These are phyloP conservation scores for Sporothrix pallida DNA, from an alignment of 2,329 filamentous ascomycete genomes.

Conservation along the genomic window DNA sequence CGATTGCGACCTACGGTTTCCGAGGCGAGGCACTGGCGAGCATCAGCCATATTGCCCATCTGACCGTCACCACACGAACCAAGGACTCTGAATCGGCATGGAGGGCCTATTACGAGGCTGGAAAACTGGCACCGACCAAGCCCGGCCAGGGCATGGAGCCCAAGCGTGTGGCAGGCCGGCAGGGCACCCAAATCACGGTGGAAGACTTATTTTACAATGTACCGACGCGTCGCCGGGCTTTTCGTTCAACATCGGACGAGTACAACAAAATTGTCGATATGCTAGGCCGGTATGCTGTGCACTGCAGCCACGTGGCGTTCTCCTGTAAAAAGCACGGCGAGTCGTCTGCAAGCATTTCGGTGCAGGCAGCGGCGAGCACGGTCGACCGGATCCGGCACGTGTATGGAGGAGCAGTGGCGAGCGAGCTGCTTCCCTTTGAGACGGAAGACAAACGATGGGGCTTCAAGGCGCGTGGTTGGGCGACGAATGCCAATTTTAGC, in stretches of 20 bases:
- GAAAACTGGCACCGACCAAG: conserved; percentile 80
- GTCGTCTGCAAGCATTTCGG: conserved; percentile 78
- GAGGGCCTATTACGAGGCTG: conserved; percentile 85
- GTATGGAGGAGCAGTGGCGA: conserved; percentile 81
- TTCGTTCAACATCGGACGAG: conserved; percentile 89
- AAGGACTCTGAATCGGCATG: conserved; percentile 86
- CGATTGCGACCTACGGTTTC: conserved; percentile 96
- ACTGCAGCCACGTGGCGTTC: conserved; percentile 89
- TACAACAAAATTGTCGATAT: conserved; percentile 98
- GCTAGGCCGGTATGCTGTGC: conserved; percentile 89
- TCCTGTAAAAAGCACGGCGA: conserved; percentile 97
- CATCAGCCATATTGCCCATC: conserved; percentile 97
- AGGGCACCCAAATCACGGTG: conserved; percentile 92
- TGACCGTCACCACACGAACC: conserved; percentile 93
- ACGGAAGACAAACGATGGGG: conserved; percentile 78
- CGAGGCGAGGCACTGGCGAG: conserved; percentile 94
- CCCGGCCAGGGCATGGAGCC: conserved; percentile 86
- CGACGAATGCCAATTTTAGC: conserved; percentile 93
- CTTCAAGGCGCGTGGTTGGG: conserved; percentile 79
- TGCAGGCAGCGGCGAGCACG: conserved; percentile 72
- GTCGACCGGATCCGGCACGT: conserved; percentile 89
- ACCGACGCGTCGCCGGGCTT: conserved; percentile 83
- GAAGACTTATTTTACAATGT: conserved; percentile 98
- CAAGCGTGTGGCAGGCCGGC: conserved; percentile 83
- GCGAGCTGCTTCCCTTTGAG: conserved; percentile 81